These are phyloP conservation scores for Crassisporium funariophilum DNA, from an alignment of 768 basidiomycete species.

Conservation along the genomic window DNA sequence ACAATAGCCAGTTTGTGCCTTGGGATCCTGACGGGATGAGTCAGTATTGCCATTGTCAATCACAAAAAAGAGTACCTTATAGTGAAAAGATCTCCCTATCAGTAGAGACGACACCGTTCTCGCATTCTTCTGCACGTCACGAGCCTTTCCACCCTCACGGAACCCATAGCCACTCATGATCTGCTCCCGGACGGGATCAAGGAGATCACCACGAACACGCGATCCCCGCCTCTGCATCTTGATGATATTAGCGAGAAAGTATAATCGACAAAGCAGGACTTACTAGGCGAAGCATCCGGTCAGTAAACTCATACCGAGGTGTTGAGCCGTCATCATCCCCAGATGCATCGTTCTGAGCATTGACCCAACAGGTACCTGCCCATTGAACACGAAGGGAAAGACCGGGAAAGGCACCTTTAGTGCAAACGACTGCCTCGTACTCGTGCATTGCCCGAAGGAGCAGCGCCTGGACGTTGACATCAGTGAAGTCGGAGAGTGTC, in stretches of 20 bases:
- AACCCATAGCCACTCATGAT: slow-evolving; percentile 2
- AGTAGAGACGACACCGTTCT: slow-evolving; percentile 1
- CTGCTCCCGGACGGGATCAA: background rate
- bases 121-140: too few species aligned
- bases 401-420: slow-evolving; percentile 14
- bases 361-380: slow-evolving; percentile 12
- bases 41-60: background rate
- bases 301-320: slow-evolving; percentile 7
- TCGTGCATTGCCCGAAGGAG: slow-evolving; percentile 11
- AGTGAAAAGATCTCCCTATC: slow-evolving; percentile 8
- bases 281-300: slow-evolving; percentile 9
- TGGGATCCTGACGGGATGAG: slow-evolving; percentile 2
- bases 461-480: slow-evolving; percentile 11
- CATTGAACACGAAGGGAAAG: slow-evolving; percentile 9
- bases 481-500: too few species aligned
- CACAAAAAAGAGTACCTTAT: slow-evolving; percentile 6
- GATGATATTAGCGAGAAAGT: slow-evolving; percentile 3
- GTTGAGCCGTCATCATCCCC: too few species aligned
- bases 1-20: slow-evolving; percentile 1
- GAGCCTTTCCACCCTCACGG: too few species aligned
- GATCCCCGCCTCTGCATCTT: slow-evolving; percentile 9
- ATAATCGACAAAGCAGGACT: slow-evolving; percentile 1
- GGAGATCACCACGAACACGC: slow-evolving; percentile 9
- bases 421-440: slow-evolving; percentile 13
- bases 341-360: slow-evolving; percentile 1